Conservation (phyloP, 306 rosid genomes). For the Fagus sylvatica region DNA sequence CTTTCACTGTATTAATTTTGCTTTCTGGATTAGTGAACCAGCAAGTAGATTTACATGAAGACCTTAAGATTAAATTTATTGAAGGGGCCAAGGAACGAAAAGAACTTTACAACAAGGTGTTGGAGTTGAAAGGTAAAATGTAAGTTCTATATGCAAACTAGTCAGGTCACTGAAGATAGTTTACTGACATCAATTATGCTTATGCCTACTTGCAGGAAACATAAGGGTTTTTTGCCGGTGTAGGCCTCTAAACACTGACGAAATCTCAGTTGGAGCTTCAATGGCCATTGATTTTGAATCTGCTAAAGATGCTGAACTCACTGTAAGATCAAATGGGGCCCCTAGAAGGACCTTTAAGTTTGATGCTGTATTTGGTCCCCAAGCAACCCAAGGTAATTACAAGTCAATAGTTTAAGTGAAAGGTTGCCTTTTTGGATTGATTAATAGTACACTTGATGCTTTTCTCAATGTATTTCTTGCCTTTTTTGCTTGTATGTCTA, state of each 20-base stretch:
- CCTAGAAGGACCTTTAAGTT: conserved; percentile 73
- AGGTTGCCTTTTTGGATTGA: not conserved
- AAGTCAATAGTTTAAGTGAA: not conserved
- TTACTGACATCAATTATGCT: conserved; percentile 34
- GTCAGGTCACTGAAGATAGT: conserved; percentile 6
- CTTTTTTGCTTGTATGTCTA: conserved; percentile 27
- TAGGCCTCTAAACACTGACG: conserved; percentile 80
- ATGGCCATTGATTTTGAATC: conserved; percentile 82
- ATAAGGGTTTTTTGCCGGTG: conserved; percentile 96
- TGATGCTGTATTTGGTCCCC: conserved; percentile 85
- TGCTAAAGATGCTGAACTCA: conserved; percentile 82
- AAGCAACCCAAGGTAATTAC: conserved; percentile 76
- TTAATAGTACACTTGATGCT: conserved; percentile 6
- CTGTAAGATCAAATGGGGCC: conserved; percentile 73
- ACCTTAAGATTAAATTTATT: conserved; percentile 65
- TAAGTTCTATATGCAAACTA: conserved; percentile 10
- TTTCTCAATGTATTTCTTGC: conserved; percentile 11
- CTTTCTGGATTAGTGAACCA: conserved; percentile 52
- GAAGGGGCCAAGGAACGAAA: conserved; percentile 76
- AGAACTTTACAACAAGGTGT: conserved; percentile 85
- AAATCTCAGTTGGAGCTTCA: conserved; percentile 65
- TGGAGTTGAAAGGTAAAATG: conserved; percentile 86
- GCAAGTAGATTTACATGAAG: conserved; percentile 54
- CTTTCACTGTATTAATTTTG: not conserved
- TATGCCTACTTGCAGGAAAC: conserved; percentile 61